A percentile compares a stretch with the other conserved stretches of the same genome.
These are phyloP conservation scores for Ophioceras dolichostomum DNA, from an alignment of 2,329 filamentous ascomycete species.

Conservation along the genomic window DNA sequence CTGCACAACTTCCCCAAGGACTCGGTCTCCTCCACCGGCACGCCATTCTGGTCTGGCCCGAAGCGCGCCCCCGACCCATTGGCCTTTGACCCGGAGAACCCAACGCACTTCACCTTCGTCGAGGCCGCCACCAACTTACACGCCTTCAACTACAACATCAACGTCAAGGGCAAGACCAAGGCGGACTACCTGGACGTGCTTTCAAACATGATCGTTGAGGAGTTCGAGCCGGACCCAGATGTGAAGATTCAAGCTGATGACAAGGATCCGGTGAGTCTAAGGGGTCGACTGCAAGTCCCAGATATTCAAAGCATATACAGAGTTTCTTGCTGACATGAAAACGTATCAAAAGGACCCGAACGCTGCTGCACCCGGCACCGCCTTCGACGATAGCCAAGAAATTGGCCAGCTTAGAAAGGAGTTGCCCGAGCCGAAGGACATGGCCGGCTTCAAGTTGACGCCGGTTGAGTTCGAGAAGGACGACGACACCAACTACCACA, in stretches of 20 bases:
- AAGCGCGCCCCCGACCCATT: conserved; percentile 91
- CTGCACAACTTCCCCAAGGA: conserved; percentile 97
- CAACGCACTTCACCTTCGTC: conserved; percentile 79
- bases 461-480: conserved; percentile 97
- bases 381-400: conserved; percentile 63
- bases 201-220: conserved; percentile 87
- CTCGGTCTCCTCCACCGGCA: conserved; percentile 73
- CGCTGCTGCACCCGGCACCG: conserved; percentile 34
- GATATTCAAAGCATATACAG: no score
- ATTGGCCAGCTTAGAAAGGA: conserved; percentile 58
- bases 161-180: conserved; percentile 61
- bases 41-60: conserved; percentile 94
- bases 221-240: conserved; percentile 79
- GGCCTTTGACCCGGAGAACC: conserved; percentile 75
- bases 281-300: no score
- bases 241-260: conserved; percentile 97
- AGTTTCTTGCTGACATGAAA: conserved; percentile 13
- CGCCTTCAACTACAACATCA: conserved; percentile 96
- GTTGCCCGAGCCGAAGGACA: conserved; percentile 65
- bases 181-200: conserved; percentile 67
- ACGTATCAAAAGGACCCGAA: conserved; percentile 77
- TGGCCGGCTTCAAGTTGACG: conserved; percentile 79
- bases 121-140: conserved; percentile 84
- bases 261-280: conserved; percentile 60
- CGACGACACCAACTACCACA: conserved; percentile 94